Evolutionary conservation across 1,139 yeast genomes (phyloP).

Genomic region (Torulaspora globosa): DNA sequence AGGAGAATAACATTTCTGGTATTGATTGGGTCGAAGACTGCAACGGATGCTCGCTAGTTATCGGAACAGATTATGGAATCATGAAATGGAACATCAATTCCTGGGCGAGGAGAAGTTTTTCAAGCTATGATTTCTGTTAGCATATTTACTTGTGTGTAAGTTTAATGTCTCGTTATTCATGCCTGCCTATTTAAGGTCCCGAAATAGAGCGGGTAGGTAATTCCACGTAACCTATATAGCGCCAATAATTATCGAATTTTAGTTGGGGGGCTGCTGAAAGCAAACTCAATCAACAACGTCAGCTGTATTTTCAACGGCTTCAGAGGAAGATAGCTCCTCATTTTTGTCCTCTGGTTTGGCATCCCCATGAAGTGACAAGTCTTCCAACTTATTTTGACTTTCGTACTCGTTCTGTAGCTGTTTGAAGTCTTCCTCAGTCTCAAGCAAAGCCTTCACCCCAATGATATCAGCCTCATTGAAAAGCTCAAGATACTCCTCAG

Average conservation of each 20-base stretch:
- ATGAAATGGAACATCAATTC: slow-evolving; percentile 49
- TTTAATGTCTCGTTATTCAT: slow-evolving; percentile 4
- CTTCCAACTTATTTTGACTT: slow-evolving; percentile 19
- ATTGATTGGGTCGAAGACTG: slow-evolving; percentile 44
- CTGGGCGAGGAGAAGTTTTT: slow-evolving; percentile 50
- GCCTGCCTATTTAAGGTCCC: neutral
- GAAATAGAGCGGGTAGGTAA: neutral
- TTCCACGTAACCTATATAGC: neutral
- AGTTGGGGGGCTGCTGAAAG: neutral
- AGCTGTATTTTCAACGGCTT: slow-evolving; percentile 24
- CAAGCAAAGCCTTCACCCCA: slow-evolving; percentile 71
- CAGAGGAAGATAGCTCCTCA: slow-evolving; percentile 6
- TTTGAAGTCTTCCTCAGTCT: slow-evolving; percentile 67
- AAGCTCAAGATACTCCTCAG: slow-evolving; percentile 68
- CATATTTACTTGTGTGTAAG: slow-evolving; percentile 3
- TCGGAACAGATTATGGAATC: slow-evolving; percentile 48
- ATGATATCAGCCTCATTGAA: slow-evolving; percentile 81
- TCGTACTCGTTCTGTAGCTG: slow-evolving; percentile 47
- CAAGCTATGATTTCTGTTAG: slow-evolving; percentile 38
- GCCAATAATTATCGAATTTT: neutral
- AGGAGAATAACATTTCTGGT: slow-evolving; percentile 46
- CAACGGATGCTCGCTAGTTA: slow-evolving; percentile 42
- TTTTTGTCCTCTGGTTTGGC: slow-evolving; percentile 11
- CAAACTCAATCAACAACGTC: slow-evolving; percentile 37
- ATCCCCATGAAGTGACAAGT: slow-evolving; percentile 14